phyloP scores from a whole-genome alignment of 2,329 filamentous ascomycete genomes.

The Claviceps digitariae region DNA sequence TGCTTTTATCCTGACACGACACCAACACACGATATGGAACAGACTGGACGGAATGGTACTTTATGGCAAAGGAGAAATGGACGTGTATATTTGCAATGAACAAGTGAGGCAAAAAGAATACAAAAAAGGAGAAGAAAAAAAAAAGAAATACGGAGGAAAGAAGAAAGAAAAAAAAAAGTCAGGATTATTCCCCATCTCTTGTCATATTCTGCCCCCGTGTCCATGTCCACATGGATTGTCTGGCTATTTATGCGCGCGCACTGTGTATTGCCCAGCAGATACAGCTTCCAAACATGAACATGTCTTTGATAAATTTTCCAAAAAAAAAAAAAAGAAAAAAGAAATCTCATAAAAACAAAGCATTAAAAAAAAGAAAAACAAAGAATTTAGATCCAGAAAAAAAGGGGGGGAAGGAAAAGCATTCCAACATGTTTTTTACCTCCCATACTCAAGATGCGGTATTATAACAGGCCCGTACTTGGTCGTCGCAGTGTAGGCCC shows the following conservation, averaged over 20 bases:
- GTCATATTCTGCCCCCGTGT: background rate
- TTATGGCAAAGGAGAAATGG: no score
- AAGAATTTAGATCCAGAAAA: background rate
- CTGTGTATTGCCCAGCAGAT: background rate
- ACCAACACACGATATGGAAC: no score
- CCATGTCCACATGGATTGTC: background rate
- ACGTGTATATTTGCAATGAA: no score
- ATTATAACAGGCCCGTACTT: conserved; percentile 97
- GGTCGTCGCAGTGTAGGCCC: conserved; percentile 64
- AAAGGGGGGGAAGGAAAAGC: background rate
- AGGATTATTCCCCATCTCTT: background rate
- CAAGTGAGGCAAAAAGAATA: background rate
- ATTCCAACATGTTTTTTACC: conserved; percentile 9
- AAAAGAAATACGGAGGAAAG: background rate
- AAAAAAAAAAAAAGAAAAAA: background rate
- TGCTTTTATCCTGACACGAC: no score
- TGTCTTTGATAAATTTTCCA: no score
- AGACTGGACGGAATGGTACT: no score
- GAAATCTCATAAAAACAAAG: background rate
- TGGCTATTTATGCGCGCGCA: background rate
- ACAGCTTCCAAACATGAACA: background rate
- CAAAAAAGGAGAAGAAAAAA: background rate
- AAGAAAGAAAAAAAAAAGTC: no score
- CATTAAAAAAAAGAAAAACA: no score
- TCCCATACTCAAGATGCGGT: conserved; percentile 66